Evolutionary conservation across 2,329 filamentous ascomycete species (phyloP), one percentile per base, ranked within the genome.

Genomic region (Sclerotinia borealis): DNA sequence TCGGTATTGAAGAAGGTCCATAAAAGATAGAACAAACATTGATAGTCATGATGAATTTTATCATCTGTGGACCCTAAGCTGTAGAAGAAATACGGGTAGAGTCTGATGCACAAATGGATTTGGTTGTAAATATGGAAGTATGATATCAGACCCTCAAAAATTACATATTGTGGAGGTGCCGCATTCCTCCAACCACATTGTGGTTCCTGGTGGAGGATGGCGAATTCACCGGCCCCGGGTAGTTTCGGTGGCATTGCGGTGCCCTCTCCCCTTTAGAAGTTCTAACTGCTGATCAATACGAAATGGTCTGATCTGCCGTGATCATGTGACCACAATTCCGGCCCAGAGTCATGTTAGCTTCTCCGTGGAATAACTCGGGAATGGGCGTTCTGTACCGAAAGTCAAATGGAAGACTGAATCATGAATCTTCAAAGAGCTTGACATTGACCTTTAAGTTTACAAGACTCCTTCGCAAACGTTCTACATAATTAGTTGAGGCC

Each of bases 201-300:
- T 39, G 51, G 25, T 63, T 47, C 47, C 22, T 36, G 50, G 29
- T 62, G 51, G 31, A 62, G 19, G 50, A 49, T 58, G 15, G 39
- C 31, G 39, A 34, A 45, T 31, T 27, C 34, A 58, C n/a, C 39
- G 39, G 45, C 34, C 15, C 39, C 39, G 9, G 22, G 36, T 47
- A 62, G 41, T 58, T 37, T 62, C 60, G 60, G 60, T 31, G 60
- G 22, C 60, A 62, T 55, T 47, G 34, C 60, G 60, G 60, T 47
- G n/a, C 31, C 29, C 60, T 45, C 34, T 19, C 59, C 41, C 51
- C 41, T 58, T 22, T 58, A 36, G 54, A 45, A 58, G 29, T 5
- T 36, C 17, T 25, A 7, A 49, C 22, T 19, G 51, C 19, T 43
- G 51, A 63, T 63, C 51, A n/a, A 36, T 31, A 29, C 25, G 13